Percentiles rank a stretch among this genome's conserved stretches.
These are phyloP conservation scores for Candida tropicalis DNA, from an alignment of 1,139 yeast genomes.

Conservation along the genomic window DNA sequence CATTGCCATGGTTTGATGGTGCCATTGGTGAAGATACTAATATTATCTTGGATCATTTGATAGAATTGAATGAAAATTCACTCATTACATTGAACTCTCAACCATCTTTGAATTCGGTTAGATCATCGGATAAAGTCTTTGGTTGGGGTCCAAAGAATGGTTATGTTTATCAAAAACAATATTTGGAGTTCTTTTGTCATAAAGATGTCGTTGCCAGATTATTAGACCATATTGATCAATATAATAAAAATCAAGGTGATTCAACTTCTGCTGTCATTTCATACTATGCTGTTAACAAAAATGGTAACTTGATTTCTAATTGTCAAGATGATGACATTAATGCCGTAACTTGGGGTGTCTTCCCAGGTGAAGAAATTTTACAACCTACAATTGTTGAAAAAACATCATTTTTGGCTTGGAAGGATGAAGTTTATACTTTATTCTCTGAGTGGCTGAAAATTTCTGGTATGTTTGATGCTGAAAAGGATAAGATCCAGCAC, in stretches of 20 bases:
- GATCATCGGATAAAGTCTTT: slow-evolving; percentile 67
- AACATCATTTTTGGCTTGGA: slow-evolving; percentile 91
- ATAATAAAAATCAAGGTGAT: slow-evolving; percentile 42
- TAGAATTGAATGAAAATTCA: slow-evolving; percentile 64
- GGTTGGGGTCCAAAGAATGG: slow-evolving; percentile 99
- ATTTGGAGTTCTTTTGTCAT: slow-evolving; percentile 80
- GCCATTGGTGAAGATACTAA: slow-evolving; percentile 80
- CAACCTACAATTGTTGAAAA: slow-evolving; percentile 95
- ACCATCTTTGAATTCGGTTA: slow-evolving; percentile 85
- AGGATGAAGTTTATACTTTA: slow-evolving; percentile 88
- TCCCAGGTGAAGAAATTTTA: slow-evolving; percentile 87
- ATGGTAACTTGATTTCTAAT: slow-evolving; percentile 63
- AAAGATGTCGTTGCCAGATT: slow-evolving; percentile 48
- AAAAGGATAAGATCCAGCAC: slow-evolving; percentile 26
- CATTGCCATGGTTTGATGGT: slow-evolving; percentile 96
- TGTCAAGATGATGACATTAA: slow-evolving; percentile 78
- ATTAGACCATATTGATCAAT: slow-evolving; percentile 38
- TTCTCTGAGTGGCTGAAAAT: slow-evolving; percentile 79
- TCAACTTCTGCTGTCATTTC: slow-evolving; percentile 53
- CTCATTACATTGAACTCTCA: slow-evolving; percentile 89
- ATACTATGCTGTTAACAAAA: slow-evolving; percentile 74
- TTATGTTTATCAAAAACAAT: slow-evolving; percentile 90
- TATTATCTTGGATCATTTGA: slow-evolving; percentile 59
- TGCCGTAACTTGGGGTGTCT: slow-evolving; percentile 98
- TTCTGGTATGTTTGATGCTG: slow-evolving; percentile 40